These are phyloP conservation scores for Durotheca rogersii DNA, from an alignment of 495 filamentous ascomycete species.

Conservation along the genomic window DNA sequence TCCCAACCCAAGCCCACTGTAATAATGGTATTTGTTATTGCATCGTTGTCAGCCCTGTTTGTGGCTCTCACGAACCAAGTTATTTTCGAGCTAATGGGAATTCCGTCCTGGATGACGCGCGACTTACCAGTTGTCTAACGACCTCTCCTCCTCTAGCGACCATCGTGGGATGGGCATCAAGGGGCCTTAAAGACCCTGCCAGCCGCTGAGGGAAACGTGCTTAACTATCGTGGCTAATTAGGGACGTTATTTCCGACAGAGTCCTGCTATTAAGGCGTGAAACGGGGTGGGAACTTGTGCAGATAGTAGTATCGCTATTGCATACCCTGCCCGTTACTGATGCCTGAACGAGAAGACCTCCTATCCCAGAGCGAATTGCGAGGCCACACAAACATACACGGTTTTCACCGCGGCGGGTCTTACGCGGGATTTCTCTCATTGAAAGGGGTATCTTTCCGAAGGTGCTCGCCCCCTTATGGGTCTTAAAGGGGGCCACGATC, in stretches of 20 bases:
- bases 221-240: background rate
- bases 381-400: background rate
- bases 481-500: too few relatives aligned
- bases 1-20: background rate
- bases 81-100: conserved; percentile 4
- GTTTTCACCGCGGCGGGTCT: background rate
- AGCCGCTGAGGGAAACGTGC: background rate
- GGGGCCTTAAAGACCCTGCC: too few relatives aligned
- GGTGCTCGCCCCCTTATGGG: too few relatives aligned
- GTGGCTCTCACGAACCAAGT: too few relatives aligned
- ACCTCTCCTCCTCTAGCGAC: background rate
- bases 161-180: conserved; percentile 1
- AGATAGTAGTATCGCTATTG: background rate
- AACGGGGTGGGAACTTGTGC: background rate
- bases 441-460: too few relatives aligned
- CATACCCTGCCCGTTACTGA: conserved; percentile 1
- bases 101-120: background rate
- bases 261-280: background rate
- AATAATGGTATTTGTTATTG: too few relatives aligned
- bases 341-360: too few relatives aligned
- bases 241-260: background rate
- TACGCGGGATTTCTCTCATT: too few relatives aligned
- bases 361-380: too few relatives aligned
- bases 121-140: too few relatives aligned
- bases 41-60: too few relatives aligned